phyloP scores from a whole-genome alignment of 2,329 filamentous ascomycete species.

The Macroventuria anomochaeta region DNA sequence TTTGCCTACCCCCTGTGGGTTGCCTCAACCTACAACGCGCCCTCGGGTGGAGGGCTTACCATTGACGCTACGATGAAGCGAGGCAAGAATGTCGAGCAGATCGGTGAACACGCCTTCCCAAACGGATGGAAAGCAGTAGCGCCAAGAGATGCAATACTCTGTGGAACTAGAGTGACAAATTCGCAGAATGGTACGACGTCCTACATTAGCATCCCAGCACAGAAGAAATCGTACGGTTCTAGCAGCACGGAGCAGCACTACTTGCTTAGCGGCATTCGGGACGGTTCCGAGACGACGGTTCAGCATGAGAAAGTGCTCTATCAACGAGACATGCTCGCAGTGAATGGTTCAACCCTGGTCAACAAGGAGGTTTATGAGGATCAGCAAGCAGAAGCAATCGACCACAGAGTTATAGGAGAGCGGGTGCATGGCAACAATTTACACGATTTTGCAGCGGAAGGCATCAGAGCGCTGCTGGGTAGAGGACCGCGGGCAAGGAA shows the following conservation, averaged over 20 bases:
- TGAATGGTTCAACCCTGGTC: constrained; percentile 60
- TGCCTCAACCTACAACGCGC: constrained; percentile 58
- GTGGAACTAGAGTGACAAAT: constrained; percentile 56
- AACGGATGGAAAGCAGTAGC: constrained; percentile 66
- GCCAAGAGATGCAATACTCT: constrained; percentile 27
- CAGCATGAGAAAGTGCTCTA: constrained; percentile 57
- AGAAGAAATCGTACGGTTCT: constrained; percentile 57
- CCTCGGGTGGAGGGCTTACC: constrained; percentile 51
- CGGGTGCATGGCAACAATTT: constrained; percentile 5
- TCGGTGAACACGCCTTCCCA: constrained; percentile 61
- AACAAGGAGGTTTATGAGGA: constrained; percentile 43
- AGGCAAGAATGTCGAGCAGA: constrained; percentile 56
- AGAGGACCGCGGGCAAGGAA: constrained; percentile 26
- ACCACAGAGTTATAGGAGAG: constrained; percentile 6
- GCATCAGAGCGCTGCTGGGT: constrained; percentile 38
- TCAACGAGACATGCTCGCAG: constrained; percentile 61
- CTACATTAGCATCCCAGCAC: constrained; percentile 59
- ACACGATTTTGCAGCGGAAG: constrained; percentile 32
- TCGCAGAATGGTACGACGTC: constrained; percentile 64
- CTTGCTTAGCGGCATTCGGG: constrained; percentile 57
- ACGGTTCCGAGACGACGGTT: constrained; percentile 16
- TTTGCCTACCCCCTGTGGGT: constrained; percentile 69
- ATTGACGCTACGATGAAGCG: constrained; percentile 58
- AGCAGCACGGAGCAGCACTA: constrained; percentile 66
- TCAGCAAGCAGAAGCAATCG: not conserved